These are phyloP conservation scores for Trichoderma sp. DNA, from an alignment of 2,329 filamentous ascomycete species.

Conservation along the genomic window DNA sequence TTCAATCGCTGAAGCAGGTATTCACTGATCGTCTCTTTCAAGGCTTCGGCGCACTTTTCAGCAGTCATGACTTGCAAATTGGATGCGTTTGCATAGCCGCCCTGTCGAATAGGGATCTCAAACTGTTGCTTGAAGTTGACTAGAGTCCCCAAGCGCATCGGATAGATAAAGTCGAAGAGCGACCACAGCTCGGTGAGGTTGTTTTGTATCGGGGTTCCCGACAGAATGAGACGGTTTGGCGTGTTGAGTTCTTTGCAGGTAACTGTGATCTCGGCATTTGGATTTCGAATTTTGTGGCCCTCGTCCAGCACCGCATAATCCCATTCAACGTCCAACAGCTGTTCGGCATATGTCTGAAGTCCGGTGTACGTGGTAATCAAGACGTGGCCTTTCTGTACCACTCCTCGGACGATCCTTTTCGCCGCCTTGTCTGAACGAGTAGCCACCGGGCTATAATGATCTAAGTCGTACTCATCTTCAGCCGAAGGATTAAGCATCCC, in stretches of 20 bases:
- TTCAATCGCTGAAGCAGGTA: slow-evolving; percentile 93
- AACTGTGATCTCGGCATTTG: slow-evolving; percentile 91
- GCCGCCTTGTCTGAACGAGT: slow-evolving; percentile 59
- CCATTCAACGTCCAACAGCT: slow-evolving; percentile 84
- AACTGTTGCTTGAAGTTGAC: slow-evolving; percentile 91
- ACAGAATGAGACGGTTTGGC: slow-evolving; percentile 86
- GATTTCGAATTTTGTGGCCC: slow-evolving; percentile 97
- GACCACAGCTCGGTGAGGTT: slow-evolving; percentile 96
- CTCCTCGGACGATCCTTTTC: slow-evolving; percentile 77
- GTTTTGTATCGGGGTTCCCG: slow-evolving; percentile 97
- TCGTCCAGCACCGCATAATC: slow-evolving; percentile 93
- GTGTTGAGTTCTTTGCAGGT: slow-evolving; percentile 93
- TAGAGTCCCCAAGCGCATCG: slow-evolving; percentile 89
- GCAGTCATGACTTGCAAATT: slow-evolving; percentile 94
- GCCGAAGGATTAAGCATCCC: slow-evolving; percentile 88
- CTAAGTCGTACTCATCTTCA: slow-evolving; percentile 56
- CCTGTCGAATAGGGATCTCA: slow-evolving; percentile 88
- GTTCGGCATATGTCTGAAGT: slow-evolving; percentile 85
- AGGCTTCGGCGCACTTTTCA: slow-evolving; percentile 86
- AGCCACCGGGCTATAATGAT: slow-evolving; percentile 43
- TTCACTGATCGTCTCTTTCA: slow-evolving; percentile 91
- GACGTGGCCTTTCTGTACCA: slow-evolving; percentile 83
- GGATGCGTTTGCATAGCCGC: slow-evolving; percentile 92
- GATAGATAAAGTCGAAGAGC: slow-evolving; percentile 95
- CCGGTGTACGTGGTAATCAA: slow-evolving; percentile 95